Percentiles rank a stretch among this genome's conserved stretches.
These are phyloP conservation scores for Pleurotus sapidus DNA, from an alignment of 768 basidiomycete species.

Conservation along the genomic window DNA sequence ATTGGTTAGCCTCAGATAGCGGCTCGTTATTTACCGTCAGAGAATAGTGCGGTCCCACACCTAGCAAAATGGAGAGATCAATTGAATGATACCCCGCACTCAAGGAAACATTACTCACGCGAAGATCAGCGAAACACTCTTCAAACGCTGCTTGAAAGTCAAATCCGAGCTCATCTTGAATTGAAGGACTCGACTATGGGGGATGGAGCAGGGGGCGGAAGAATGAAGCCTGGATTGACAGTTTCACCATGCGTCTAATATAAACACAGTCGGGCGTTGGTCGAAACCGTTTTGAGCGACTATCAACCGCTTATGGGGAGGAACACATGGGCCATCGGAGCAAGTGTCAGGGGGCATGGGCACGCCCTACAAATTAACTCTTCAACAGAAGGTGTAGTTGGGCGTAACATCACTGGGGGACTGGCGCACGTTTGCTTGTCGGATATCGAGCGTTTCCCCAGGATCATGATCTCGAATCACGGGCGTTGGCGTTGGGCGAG, in stretches of 20 bases:
- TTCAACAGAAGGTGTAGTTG: neutral
- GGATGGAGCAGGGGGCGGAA: neutral
- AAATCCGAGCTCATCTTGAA: neutral
- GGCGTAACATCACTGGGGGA: neutral
- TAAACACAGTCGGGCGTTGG: neutral
- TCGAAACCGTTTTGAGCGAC: neutral
- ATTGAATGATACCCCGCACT: neutral
- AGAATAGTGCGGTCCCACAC: slow-evolving; percentile 86
- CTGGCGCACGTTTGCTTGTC: slow-evolving; percentile 3
- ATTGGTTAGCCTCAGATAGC: neutral
- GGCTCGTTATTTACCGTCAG: slow-evolving; percentile 55
- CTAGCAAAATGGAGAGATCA: slow-evolving; percentile 29
- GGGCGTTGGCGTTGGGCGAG: neutral
- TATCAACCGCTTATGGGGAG: slow-evolving; percentile 2
- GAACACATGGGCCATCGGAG: neutral
- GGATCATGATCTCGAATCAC: neutral
- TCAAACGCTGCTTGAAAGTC: slow-evolving; percentile 25
- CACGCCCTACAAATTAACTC: neutral
- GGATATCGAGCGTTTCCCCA: neutral
- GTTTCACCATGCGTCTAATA: neutral
- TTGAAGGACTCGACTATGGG: neutral
- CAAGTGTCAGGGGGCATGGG: neutral
- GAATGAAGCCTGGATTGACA: neutral
- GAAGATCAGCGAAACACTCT: slow-evolving; percentile 78
- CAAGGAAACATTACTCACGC: slow-evolving; percentile 47